Evolutionary conservation across 2,329 filamentous ascomycete genomes (phyloP).

Genomic region (Nigrospora osmanthi): DNA sequence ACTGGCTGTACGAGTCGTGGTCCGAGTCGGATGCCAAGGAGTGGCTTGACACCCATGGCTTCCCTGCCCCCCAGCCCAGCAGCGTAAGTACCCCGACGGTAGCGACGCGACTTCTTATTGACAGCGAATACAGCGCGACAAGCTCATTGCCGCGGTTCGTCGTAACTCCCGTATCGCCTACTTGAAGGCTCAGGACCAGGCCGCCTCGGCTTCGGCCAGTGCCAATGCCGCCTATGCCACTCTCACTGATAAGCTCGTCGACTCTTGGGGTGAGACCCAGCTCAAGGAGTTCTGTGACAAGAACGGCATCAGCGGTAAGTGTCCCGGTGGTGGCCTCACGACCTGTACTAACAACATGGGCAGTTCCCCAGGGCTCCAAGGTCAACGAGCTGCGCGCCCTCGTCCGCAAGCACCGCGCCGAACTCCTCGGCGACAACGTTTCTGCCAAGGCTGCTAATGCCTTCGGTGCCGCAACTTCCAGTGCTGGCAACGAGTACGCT

Average conservation of each 20-base stretch:
- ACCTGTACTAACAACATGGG: constrained; percentile 16
- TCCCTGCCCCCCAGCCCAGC: constrained; percentile 76
- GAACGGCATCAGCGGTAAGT: constrained; percentile 59
- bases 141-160: constrained; percentile 79
- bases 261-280: constrained; percentile 81
- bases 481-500: constrained; percentile 68
- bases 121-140: constrained; percentile 54
- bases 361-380: constrained; percentile 87
- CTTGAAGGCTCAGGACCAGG: constrained; percentile 55
- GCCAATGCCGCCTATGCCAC: constrained; percentile 64
- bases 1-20: constrained; percentile 92
- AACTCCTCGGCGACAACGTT: constrained; percentile 59
- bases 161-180: constrained; percentile 81
- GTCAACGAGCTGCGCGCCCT: constrained; percentile 83
- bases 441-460: constrained; percentile 49
- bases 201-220: constrained; percentile 53
- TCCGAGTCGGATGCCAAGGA: constrained; percentile 88
- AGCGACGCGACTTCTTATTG: constrained; percentile 3
- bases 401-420: constrained; percentile 77
- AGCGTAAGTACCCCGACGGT: constrained; percentile 28
- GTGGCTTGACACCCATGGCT: constrained; percentile 84
- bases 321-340: background rate
- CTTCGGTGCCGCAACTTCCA: constrained; percentile 66
- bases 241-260: constrained; percentile 75
- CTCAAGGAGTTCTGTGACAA: constrained; percentile 92